Base-by-base conservation (phyloP, 2,329 filamentous ascomycete species). In the Aureobasidium sp. region DNA sequence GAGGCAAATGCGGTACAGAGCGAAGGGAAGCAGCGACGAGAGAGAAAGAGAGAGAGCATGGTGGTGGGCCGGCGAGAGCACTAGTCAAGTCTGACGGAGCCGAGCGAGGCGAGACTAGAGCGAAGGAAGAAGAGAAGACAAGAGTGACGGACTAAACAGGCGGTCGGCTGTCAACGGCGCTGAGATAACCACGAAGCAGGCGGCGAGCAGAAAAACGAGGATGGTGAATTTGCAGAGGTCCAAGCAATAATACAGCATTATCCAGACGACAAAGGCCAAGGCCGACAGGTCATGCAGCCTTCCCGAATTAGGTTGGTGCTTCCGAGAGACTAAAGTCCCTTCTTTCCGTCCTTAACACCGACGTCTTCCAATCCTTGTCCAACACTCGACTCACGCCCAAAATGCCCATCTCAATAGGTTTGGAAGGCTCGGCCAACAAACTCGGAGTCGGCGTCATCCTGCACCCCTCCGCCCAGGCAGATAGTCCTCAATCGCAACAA, bases 361-460 rank as follows among this genome's bases (percentile, higher is more conserved):
- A 32, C 25, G 11, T 34, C 44, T 7, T 14, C 10, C 16, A 12
- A 17, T 14, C 29, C 17, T 48, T 22, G 27, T 32, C 19, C 27
- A 7, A 22, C 41, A 11, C 34, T 6, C 34, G 24, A 29, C 14
- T 16, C 25, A 22, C 14, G n/a, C 45, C 17, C 57, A 61, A 53
- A 3, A 69, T 69, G 66, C 64, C 66, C 75, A 84, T 87, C 61
- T 79, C 83, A 25, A 78, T 88, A 63, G 85, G 85, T 19, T 78
- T 88, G 67, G 93, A 98, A 76, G 91, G 93, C 69, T 95, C 89
- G 54, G 93, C 93, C 71, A 98, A 98, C 78, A 98, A 98, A 73
- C 83, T 98, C 49, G 93, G 91, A 61, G 85, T 97, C 55, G 93
- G 93, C 64, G 77, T 98, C 55, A 95, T 98, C 68, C 80, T 83